Percentiles rank a stretch among this genome's conserved stretches.
Conservation (phyloP, 768 basidiomycete species). For the Clathrus columnatus region DNA sequence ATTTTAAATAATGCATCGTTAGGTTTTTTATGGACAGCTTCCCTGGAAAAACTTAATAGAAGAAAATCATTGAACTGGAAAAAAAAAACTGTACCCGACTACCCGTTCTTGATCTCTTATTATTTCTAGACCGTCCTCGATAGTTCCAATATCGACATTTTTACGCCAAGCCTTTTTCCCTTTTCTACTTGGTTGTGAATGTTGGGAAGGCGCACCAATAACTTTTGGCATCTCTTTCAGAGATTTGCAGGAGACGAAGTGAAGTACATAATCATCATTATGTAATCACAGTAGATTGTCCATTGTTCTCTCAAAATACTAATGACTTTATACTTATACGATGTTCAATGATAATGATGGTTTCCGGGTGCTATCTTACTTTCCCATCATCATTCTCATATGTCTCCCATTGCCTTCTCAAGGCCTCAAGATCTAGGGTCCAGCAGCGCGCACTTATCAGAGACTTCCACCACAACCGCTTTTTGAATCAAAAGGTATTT, state of each 20-base stretch:
- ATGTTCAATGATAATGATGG: too few species aligned
- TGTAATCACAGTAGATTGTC: neutral
- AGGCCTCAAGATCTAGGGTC: too few species aligned
- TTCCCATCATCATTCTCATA: too few species aligned
- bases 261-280: neutral
- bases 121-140: slow-evolving; percentile 68
- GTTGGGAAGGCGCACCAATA: slow-evolving; percentile 25
- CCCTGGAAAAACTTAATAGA: slow-evolving; percentile 29
- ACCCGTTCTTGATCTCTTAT: slow-evolving; percentile 75
- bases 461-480: too few species aligned
- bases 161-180: slow-evolving; percentile 94
- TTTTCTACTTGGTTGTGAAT: slow-evolving; percentile 64
- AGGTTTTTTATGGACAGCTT: slow-evolving; percentile 53
- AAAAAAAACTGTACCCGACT: slow-evolving; percentile 48
- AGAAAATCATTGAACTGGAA: neutral
- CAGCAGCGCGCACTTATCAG: too few species aligned
- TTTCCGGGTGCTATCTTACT: too few species aligned
- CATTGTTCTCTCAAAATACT: too few species aligned
- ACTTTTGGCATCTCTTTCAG: neutral
- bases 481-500: too few species aligned
- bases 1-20: slow-evolving; percentile 73
- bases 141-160: slow-evolving; percentile 76
- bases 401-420: too few species aligned
- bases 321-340: too few species aligned
- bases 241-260: neutral